Conservation (phyloP, 192 early-diverging fungal species). For the Gorgonomyces haynaldii region DNA sequence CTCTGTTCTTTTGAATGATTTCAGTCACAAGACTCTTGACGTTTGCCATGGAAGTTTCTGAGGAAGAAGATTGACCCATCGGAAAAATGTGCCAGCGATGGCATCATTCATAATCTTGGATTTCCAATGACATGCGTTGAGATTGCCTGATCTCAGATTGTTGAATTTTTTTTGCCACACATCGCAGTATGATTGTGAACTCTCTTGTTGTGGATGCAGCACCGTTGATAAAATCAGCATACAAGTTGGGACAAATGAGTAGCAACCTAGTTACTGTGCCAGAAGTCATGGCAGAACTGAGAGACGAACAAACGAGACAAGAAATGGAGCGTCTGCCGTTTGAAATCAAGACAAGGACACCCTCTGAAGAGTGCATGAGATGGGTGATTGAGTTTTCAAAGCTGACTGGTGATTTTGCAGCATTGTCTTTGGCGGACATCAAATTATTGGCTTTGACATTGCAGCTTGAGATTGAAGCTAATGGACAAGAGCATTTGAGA, state of each 20-base stretch:
- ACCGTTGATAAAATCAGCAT: slow-evolving; percentile 15
- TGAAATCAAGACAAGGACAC: slow-evolving; percentile 45
- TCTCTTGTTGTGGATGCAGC: slow-evolving; percentile 19
- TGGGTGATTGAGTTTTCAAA: slow-evolving; percentile 75
- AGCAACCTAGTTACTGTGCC: slow-evolving; percentile 52
- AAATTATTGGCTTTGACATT: slow-evolving; percentile 81
- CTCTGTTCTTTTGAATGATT: slow-evolving; percentile 25
- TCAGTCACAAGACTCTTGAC: no score
- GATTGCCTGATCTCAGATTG: no score
- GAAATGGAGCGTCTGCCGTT: slow-evolving; percentile 48
- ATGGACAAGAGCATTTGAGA: slow-evolving; percentile 59
- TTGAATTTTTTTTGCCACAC: no score
- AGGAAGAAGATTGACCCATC: no score
- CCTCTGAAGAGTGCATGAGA: slow-evolving; percentile 54
- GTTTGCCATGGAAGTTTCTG: no score
- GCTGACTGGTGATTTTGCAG: slow-evolving; percentile 81
- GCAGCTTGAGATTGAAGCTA: slow-evolving; percentile 70
- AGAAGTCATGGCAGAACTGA: slow-evolving; percentile 76
- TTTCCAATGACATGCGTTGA: no score
- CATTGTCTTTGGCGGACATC: slow-evolving; percentile 71
- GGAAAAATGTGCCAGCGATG: no score
- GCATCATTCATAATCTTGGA: no score
- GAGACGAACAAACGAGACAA: slow-evolving; percentile 59
- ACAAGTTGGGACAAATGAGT: not conserved
- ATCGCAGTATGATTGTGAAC: not conserved